phyloP scores from a whole-genome alignment of 2,329 filamentous ascomycete genomes.

The Hawksworthiomyces lignivorus region DNA sequence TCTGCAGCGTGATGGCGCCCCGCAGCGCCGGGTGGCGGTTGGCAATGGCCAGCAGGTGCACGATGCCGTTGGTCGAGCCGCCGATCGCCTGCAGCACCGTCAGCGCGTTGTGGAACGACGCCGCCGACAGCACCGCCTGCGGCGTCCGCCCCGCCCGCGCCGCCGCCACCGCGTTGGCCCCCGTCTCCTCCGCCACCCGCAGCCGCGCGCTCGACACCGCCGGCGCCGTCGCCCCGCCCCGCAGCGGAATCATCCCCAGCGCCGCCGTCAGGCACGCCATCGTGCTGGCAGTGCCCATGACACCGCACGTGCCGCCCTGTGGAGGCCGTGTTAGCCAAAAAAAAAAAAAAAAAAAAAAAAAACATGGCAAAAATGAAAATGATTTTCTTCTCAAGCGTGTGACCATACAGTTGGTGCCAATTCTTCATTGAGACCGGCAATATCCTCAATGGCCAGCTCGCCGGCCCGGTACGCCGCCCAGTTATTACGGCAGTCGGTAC shows the following conservation, averaged over 20 bases:
- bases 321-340: too few relatives aligned
- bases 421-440: slow-evolving; percentile 62
- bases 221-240: slow-evolving; percentile 65
- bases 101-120: slow-evolving; percentile 76
- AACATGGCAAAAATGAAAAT: too few relatives aligned
- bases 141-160: slow-evolving; percentile 64
- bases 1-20: slow-evolving; percentile 42
- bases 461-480: slow-evolving; percentile 64
- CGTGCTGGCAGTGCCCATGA: slow-evolving; percentile 88
- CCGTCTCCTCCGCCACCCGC: slow-evolving; percentile 69
- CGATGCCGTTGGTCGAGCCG: slow-evolving; percentile 76
- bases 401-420: slow-evolving; percentile 61
- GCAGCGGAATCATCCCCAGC: slow-evolving; percentile 69
- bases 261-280: slow-evolving; percentile 81
- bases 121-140: slow-evolving; percentile 61
- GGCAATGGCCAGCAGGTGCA: slow-evolving; percentile 81
- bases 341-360: too few relatives aligned
- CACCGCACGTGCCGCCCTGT: slow-evolving; percentile 69
- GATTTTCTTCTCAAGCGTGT: too few relatives aligned
- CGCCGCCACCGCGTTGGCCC: slow-evolving; percentile 56
- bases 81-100: slow-evolving; percentile 78
- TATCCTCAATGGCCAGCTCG: slow-evolving; percentile 63
- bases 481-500: slow-evolving; percentile 66
- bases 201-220: slow-evolving; percentile 72
- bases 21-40: slow-evolving; percentile 62